A percentile compares a stretch with the other conserved stretches of the same genome.
Evolutionary conservation across 176 grass and related monocot species (phyloP).

Genomic region (Raddia distichophylla): DNA sequence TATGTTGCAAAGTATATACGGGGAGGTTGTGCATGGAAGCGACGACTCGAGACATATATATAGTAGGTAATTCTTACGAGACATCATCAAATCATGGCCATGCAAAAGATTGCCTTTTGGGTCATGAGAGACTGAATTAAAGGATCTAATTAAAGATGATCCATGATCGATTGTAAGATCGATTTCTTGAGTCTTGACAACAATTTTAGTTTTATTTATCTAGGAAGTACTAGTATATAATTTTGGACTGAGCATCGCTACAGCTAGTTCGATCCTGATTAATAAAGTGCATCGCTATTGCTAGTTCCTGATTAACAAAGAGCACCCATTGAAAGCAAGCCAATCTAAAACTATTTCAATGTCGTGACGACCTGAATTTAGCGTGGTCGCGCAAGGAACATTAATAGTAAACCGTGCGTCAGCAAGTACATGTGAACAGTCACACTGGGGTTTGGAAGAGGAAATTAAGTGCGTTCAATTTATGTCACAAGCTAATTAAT

Average conservation of each 20-base stretch:
- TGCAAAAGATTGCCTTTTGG: too few relatives aligned
- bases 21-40: neutral
- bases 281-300: neutral
- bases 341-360: neutral
- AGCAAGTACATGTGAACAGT: constrained; percentile 20
- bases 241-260: neutral
- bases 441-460: constrained; percentile 35
- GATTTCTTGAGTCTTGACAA: too few relatives aligned
- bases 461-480: constrained; percentile 2
- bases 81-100: too few relatives aligned
- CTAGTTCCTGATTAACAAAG: neutral
- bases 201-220: neutral
- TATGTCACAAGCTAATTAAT: constrained; percentile 37
- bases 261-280: neutral
- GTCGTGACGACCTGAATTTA: neutral
- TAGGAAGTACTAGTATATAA: neutral
- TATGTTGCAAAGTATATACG: neutral
- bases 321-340: neutral
- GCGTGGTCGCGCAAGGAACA: constrained; percentile 35
- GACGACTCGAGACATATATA: neutral
- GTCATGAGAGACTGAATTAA: too few relatives aligned
- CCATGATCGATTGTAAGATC: too few relatives aligned
- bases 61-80: too few relatives aligned
- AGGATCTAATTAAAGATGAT: too few relatives aligned
- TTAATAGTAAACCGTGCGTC: neutral